Conservation (phyloP, 805 yeast genomes). For the Sungouiozyma intestinalis region DNA sequence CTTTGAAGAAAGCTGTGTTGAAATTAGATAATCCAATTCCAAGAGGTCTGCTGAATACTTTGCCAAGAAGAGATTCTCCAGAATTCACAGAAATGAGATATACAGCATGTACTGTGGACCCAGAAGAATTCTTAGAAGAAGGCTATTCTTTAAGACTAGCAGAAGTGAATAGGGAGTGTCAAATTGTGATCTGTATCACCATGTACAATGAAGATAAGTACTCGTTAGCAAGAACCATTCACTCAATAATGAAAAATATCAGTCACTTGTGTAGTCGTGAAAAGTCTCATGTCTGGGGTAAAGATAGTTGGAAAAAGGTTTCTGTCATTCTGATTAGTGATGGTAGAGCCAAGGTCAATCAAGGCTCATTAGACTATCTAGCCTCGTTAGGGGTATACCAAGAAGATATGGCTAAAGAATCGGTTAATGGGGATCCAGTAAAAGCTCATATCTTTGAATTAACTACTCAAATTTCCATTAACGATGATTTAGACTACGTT, state of each 20-base stretch:
- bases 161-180: constrained; percentile 83
- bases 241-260: constrained; percentile 86
- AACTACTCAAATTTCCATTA: constrained; percentile 89
- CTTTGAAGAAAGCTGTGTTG: constrained; percentile 52
- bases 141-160: constrained; percentile 86
- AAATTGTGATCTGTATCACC: constrained; percentile 82
- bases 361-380: constrained; percentile 74
- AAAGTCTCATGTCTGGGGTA: constrained; percentile 87
- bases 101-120: constrained; percentile 91
- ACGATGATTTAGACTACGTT: constrained; percentile 77
- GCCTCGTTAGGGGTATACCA: constrained; percentile 96
- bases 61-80: constrained; percentile 81
- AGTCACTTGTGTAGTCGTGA: constrained; percentile 76
- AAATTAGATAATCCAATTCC: constrained; percentile 94
- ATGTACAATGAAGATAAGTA: constrained; percentile 96
- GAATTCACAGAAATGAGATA: constrained; percentile 95
- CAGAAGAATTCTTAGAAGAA: constrained; percentile 66
- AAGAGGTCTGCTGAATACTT: constrained; percentile 68
- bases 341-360: constrained; percentile 83
- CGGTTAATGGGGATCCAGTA: constrained; percentile 83
- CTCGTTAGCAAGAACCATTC: constrained; percentile 85
- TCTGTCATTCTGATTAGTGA: constrained; percentile 88
- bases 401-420: constrained; percentile 93
- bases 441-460: constrained; percentile 92
- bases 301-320: constrained; percentile 92